phyloP scores from a whole-genome alignment of 768 basidiomycete genomes.

The Sporobolomyces phaffii region DNA sequence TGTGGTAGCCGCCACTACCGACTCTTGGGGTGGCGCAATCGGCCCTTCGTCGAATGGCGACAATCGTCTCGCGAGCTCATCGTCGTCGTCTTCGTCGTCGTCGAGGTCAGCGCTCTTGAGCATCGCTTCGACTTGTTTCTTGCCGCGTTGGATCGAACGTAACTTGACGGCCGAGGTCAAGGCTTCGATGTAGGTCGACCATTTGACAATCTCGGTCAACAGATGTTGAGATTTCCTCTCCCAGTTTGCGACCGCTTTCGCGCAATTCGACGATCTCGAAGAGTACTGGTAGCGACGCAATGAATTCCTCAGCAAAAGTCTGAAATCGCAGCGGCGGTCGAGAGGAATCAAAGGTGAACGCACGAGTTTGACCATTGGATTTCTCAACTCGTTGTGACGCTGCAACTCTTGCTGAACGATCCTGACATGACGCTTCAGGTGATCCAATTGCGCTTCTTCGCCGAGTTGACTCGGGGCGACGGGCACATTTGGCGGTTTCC shows the following conservation, averaged over 20 bases:
- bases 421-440: slow-evolving; percentile 71
- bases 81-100: slow-evolving; percentile 12
- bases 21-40: no score
- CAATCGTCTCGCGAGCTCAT: background rate
- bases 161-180: slow-evolving; percentile 74
- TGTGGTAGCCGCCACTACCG: no score
- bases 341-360: slow-evolving; percentile 16
- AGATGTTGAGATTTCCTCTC: slow-evolving; percentile 84
- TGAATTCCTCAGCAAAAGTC: background rate
- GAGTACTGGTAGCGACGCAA: slow-evolving; percentile 74
- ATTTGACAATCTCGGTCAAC: slow-evolving; percentile 87
- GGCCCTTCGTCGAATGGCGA: slow-evolving; percentile 12
- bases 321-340: background rate
- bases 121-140: slow-evolving; percentile 68
- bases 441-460: slow-evolving; percentile 88
- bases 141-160: slow-evolving; percentile 80
- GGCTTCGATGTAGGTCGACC: slow-evolving; percentile 88
- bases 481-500: slow-evolving; percentile 85
- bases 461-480: slow-evolving; percentile 76
- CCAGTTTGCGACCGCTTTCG: slow-evolving; percentile 79
- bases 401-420: slow-evolving; percentile 72
- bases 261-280: slow-evolving; percentile 63
- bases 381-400: slow-evolving; percentile 72
- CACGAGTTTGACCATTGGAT: slow-evolving; percentile 76
- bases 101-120: slow-evolving; percentile 43